Evolutionary conservation across 78 protist genomes (phyloP), one percentile per base, ranked within the genome.

Genomic region (Dictyostelium capitatum): DNA sequence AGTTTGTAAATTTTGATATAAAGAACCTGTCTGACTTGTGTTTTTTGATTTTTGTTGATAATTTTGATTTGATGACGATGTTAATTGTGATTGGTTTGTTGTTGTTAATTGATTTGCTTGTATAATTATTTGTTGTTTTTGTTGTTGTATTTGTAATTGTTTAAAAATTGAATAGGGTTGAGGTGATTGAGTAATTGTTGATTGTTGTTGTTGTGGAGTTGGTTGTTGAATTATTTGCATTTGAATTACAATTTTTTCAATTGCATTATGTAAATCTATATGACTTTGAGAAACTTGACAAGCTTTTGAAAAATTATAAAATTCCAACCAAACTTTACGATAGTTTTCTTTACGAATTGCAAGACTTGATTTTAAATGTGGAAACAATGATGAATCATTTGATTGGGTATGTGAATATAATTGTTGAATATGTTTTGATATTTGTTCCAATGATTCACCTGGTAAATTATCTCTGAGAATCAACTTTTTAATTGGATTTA

Each of bases 1-100:
- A 54, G 73, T 65, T 19, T 51, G 28, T 50, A 82, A 51, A 46
- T 82, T 67, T 72, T 83, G 91, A 73, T 83, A 83, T 41, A 83
- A 46, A 14, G 73, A 10, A 46, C 82, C 82, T 48, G 46, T 47
- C 28, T 77, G 57, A 5, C 30, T 46, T 12, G 15, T 23, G 0
- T n/a, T n/a, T 50, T 50, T 46, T 20, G 57, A 37, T 50, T 43
- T n/a, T 6, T 28, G 3, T 25, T 46, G 57, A 43, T 70, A 72
- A 6, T 30, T 30, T 23, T 46, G 62, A 8, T 28, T 72, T 25
- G 10, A 47, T 28, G 56, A 62, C 6, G 48, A 56, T 37, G 30
- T 59, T 0, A 9, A 15, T 25, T 46, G 80, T n/a, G 53, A 75
- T 54, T 53, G 72, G 0, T 57, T 74, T 62, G 37, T 25, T 0